Conservation (phyloP, 2,329 filamentous ascomycete species). For the Arthroderma uncinatum region DNA sequence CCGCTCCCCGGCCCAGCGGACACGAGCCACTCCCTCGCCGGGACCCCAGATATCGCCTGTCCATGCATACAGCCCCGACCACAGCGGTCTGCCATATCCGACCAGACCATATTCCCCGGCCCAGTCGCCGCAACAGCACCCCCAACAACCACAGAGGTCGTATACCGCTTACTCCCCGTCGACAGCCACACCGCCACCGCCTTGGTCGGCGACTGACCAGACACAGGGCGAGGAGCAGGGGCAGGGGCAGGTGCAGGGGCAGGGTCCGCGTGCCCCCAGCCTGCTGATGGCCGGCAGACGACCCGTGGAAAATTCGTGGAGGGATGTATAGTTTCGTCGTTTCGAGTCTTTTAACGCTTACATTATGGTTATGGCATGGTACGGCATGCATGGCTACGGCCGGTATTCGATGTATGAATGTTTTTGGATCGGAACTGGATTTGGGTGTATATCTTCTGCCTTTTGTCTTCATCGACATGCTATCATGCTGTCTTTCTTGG, state of each 20-base stretch:
- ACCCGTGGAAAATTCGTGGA: conserved; percentile 13
- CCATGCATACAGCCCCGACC: not conserved
- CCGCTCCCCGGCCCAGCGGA: not conserved
- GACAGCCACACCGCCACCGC: conserved; percentile 11
- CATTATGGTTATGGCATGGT: too few species aligned
- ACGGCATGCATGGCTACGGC: not conserved
- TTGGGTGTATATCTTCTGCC: not conserved
- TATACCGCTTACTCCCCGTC: conserved; percentile 13
- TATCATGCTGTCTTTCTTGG: not conserved
- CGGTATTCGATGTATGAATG: not conserved
- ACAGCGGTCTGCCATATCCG: not conserved
- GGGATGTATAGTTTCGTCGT: conserved; percentile 9
- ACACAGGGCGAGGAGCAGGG: not conserved
- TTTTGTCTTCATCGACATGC: not conserved
- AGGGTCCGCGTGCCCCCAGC: conserved; percentile 8
- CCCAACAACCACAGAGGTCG: not conserved
- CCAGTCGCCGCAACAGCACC: not conserved
- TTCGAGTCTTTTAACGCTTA: not conserved
- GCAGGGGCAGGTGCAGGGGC: not conserved
- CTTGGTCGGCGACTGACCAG: conserved; percentile 9
- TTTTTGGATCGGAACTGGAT: not conserved
- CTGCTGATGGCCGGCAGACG: conserved; percentile 12
- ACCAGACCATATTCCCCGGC: not conserved
- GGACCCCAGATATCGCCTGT: not conserved
- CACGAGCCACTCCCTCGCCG: not conserved